Conservation (phyloP, 306 rosid genomes). For the Cyamopsis tetragonoloba region DNA sequence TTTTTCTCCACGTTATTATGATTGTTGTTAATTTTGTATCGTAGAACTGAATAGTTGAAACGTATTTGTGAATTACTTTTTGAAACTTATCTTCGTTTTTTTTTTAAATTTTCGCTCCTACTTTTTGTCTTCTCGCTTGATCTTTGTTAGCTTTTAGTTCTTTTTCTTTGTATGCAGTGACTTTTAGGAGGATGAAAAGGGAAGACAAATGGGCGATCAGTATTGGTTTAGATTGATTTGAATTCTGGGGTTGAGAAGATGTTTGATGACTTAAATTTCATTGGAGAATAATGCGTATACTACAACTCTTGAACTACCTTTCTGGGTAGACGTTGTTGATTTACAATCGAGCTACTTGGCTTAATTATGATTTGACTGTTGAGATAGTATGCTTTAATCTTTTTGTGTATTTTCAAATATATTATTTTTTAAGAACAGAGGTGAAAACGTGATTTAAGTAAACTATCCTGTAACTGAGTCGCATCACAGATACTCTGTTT, state of each 20-base stretch:
- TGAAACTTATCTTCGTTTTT: neutral
- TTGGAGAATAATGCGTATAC: neutral
- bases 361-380: neutral
- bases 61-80: neutral
- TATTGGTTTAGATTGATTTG: neutral
- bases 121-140: neutral
- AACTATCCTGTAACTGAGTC: neutral
- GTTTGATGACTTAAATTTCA: neutral
- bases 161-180: neutral
- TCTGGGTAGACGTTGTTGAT: neutral
- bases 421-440: neutral
- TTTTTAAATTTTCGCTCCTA: neutral
- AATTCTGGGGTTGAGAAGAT: neutral
- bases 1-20: neutral
- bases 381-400: neutral
- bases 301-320: neutral
- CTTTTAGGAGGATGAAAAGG: neutral
- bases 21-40: neutral
- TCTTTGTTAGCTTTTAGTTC: constrained; percentile 17
- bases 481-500: neutral
- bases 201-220: neutral
- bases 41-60: neutral
- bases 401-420: neutral
- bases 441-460: neutral
- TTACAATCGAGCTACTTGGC: neutral